These are phyloP conservation scores for Pugionium cornutum DNA, from an alignment of 345 rosid genomes.

Conservation along the genomic window DNA sequence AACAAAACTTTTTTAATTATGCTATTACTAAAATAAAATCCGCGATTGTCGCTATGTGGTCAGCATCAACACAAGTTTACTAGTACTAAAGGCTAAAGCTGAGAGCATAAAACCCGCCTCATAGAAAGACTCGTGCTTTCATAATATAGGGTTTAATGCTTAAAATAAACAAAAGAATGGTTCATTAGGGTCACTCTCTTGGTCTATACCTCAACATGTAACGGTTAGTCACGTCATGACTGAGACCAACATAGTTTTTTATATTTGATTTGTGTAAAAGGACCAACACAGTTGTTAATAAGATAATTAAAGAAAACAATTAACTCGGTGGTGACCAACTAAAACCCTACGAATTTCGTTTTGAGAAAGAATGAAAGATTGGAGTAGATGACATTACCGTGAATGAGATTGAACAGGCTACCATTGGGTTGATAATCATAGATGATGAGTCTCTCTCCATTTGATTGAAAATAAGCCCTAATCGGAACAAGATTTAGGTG, in stretches of 20 bases:
- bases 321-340: constrained; percentile 33
- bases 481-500: constrained; percentile 80
- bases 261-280: too few relatives aligned
- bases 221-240: constrained; percentile 34
- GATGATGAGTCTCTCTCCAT: constrained; percentile 83
- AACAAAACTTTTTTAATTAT: constrained; percentile 22
- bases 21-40: constrained; percentile 18
- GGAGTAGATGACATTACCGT: constrained; percentile 50
- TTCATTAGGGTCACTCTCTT: constrained; percentile 15
- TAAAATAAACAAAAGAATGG: constrained; percentile 12
- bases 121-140: constrained; percentile 22
- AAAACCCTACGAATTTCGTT: neutral
- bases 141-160: constrained; percentile 8
- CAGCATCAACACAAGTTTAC: constrained; percentile 28
- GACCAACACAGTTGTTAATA: neutral
- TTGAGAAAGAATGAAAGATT: neutral
- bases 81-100: constrained; percentile 11
- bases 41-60: constrained; percentile 37
- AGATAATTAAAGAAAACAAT: neutral
- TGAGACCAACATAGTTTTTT: constrained; percentile 15
- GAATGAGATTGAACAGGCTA: constrained; percentile 86
- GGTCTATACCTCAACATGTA: neutral
- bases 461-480: constrained; percentile 75
- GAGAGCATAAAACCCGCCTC: constrained; percentile 31
- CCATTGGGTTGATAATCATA: constrained; percentile 89